phyloP scores from a whole-genome alignment of 2,329 filamentous ascomycete species.

The Talaromyces sp. region DNA sequence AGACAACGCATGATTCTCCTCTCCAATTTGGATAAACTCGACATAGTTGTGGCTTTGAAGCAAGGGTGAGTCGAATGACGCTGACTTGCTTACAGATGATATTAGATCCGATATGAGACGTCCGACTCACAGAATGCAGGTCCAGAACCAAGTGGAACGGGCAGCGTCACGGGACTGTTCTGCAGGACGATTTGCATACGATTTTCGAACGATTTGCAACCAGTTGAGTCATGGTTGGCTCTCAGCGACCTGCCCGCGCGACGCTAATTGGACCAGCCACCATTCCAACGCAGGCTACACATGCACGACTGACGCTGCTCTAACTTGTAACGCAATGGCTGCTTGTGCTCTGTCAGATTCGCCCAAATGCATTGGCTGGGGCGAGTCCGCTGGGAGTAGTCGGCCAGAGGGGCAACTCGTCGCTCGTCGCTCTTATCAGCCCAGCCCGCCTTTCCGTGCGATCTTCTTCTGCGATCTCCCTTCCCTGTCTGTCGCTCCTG shows the following conservation, averaged over 20 bases:
- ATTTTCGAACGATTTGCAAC: background rate
- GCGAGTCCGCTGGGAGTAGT: background rate
- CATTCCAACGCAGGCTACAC: slow-evolving; percentile 1
- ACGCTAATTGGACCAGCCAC: slow-evolving; percentile 17
- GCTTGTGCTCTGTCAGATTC: background rate
- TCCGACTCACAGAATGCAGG: background rate
- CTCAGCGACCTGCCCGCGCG: slow-evolving; percentile 1
- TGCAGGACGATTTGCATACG: background rate
- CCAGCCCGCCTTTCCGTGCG: background rate
- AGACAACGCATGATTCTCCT: slow-evolving; percentile 11
- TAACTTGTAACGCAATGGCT: background rate
- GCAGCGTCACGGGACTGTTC: background rate
- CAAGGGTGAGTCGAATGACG: background rate
- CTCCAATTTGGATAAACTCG: background rate
- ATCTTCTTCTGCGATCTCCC: background rate
- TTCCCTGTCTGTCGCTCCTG: background rate
- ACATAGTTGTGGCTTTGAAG: background rate
- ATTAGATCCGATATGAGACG: background rate
- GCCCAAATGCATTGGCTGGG: background rate
- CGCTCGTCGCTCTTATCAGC: background rate
- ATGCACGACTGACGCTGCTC: background rate
- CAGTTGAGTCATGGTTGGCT: slow-evolving; percentile 10
- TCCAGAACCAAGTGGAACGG: background rate
- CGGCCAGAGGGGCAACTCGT: slow-evolving; percentile 4
- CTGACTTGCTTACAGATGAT: too few species aligned